These are phyloP conservation scores for Colletotrichum aenigma DNA, from an alignment of 2,329 filamentous ascomycete genomes.

Conservation along the genomic window DNA sequence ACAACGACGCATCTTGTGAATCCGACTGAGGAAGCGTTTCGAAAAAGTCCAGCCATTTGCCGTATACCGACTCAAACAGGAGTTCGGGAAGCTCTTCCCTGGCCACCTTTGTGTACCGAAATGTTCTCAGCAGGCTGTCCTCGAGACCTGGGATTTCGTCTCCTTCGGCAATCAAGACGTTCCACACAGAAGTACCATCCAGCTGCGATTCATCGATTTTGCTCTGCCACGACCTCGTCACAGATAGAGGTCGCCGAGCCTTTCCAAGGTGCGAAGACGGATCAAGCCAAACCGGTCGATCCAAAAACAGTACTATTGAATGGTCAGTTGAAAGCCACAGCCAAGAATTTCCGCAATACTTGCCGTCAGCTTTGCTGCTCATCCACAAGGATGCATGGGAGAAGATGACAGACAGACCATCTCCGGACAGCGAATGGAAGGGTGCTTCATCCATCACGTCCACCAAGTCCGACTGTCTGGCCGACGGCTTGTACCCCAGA, in stretches of 20 bases:
- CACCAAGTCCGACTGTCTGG: slow-evolving; percentile 9
- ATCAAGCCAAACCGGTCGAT: slow-evolving; percentile 28
- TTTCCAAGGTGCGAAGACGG: slow-evolving; percentile 19
- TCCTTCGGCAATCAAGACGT: slow-evolving; percentile 16
- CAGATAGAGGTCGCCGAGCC: slow-evolving; percentile 17
- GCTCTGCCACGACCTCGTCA: slow-evolving; percentile 12
- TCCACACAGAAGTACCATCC: slow-evolving; percentile 18
- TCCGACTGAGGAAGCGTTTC: slow-evolving; percentile 24
- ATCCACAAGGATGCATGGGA: slow-evolving; percentile 39
- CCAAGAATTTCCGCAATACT: neutral
- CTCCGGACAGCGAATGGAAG: slow-evolving; percentile 20
- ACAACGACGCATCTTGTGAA: slow-evolving; percentile 22
- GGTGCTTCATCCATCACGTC: slow-evolving; percentile 24
- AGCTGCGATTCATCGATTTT: slow-evolving; percentile 18
- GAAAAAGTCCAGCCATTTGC: slow-evolving; percentile 38
- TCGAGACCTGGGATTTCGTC: slow-evolving; percentile 12
- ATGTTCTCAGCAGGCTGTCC: slow-evolving; percentile 6
- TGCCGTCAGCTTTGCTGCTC: slow-evolving; percentile 23
- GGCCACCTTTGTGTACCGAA: neutral
- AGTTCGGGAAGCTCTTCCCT: slow-evolving; percentile 14
- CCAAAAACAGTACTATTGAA: slow-evolving; percentile 33
- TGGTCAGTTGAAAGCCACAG: neutral
- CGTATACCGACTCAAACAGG: slow-evolving; percentile 26
- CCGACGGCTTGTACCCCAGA: neutral
- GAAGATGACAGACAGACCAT: slow-evolving; percentile 29